A percentile compares a stretch with the other conserved stretches of the same genome.
phyloP scores from a whole-genome alignment of 305 asterid species.

The Fraxinus baroniana region DNA sequence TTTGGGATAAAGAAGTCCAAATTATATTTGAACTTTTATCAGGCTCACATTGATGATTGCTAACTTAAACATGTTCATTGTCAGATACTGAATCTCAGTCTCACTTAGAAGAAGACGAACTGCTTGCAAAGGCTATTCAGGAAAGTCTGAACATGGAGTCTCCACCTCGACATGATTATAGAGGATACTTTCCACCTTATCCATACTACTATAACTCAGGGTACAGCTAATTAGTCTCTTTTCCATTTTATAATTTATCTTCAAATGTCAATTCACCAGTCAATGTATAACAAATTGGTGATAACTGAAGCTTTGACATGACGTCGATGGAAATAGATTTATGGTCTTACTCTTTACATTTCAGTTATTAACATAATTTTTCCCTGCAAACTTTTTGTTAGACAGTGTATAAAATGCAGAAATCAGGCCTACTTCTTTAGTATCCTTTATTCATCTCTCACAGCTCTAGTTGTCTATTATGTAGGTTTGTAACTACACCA shows the following conservation, averaged over 20 bases:
- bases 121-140: constrained; percentile 85
- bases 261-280: not conserved
- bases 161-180: constrained; percentile 64
- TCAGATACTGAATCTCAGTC: constrained; percentile 58
- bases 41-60: not conserved
- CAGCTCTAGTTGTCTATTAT: not conserved
- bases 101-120: constrained; percentile 83
- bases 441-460: not conserved
- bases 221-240: constrained; percentile 50
- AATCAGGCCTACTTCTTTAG: not conserved
- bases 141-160: constrained; percentile 74
- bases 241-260: not conserved
- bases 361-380: not conserved
- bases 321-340: not conserved
- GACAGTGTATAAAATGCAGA: not conserved
- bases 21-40: not conserved
- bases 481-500: not conserved
- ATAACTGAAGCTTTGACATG: constrained; percentile 4
- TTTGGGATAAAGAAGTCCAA: not conserved
- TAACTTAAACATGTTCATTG: constrained; percentile 15
- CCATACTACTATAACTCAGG: constrained; percentile 53
- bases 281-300: constrained; percentile 8
- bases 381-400: not conserved
- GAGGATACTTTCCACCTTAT: constrained; percentile 54
- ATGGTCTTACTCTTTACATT: not conserved